Base-by-base conservation (phyloP, 2,329 filamentous ascomycete genomes). In the Aschersonia sp. region DNA sequence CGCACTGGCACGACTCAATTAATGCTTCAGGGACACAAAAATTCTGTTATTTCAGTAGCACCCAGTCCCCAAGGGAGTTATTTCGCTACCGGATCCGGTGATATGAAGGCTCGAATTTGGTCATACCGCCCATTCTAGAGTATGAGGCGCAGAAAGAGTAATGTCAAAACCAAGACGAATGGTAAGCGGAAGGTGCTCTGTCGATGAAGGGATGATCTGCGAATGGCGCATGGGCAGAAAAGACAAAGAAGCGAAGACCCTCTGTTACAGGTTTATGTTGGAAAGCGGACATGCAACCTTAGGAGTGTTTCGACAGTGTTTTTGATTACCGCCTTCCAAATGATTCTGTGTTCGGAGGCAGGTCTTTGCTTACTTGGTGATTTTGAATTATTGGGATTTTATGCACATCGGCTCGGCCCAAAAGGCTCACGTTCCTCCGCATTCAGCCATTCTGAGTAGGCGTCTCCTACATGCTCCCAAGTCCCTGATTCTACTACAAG, bases 21-120 rank as follows among this genome's bases (percentile, higher is more conserved):
- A 63, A 97, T 97, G 92, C 77, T 98, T 52, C 92, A 97, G 66
- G 92, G 92, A 30, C 92, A 98, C 65, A 97, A 97, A 75, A 97
- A 97, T 68, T 95, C 87, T 9, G 92, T 98, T 57, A 97, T 97
- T 58, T 96, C 89, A 3, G 92, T 98, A 46, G 90, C 92, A 1
- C 92, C 92, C 29, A 94, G 88, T 65, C 92, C 92, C 12, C 81
- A 78, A 37, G 89, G 88, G 50, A 80, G 81, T 53, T 83, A 87
- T 61, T 98, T 98, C 62, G 92, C 92, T 41, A 98, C 92, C 5
- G 92, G 92, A 52, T 96, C 89, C 56, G 92, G 92, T 58, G 92
- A 98, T 63, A 94, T 94, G 87, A 85, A 90, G 63, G 92, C 92
- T 47, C 83, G 92, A 60, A 97, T 98, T 68, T 98, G 92, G 92